Evolutionary conservation across 192 early-diverging fungal species (phyloP).

Genomic region (Mortierella claussenii): DNA sequence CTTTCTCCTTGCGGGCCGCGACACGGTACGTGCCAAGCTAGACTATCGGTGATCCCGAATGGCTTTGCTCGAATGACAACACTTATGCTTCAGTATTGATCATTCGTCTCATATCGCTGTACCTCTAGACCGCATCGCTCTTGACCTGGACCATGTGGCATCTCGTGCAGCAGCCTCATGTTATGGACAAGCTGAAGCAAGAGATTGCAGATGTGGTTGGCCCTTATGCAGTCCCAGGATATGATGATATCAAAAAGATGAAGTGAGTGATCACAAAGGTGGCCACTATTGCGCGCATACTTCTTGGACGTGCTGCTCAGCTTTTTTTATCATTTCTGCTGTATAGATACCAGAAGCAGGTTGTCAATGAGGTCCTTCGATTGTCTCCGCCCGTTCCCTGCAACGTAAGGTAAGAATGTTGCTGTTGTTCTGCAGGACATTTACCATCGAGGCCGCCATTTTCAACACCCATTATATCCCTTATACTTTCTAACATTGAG

Average conservation of each 20-base stretch:
- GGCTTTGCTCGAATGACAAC: too few species aligned
- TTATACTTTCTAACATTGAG: too few species aligned
- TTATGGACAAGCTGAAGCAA: constrained; percentile 16
- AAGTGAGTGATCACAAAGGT: constrained; percentile 13
- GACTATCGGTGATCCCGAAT: too few species aligned
- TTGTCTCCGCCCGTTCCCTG: constrained; percentile 42
- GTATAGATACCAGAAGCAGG: constrained; percentile 59
- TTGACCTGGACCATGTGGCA: constrained; percentile 40
- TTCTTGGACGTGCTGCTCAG: not conserved
- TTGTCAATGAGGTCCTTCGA: constrained; percentile 61
- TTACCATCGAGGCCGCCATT: not conserved
- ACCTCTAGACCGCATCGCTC: constrained; percentile 34
- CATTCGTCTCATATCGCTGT: too few species aligned
- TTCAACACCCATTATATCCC: not conserved
- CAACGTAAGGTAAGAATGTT: constrained; percentile 42
- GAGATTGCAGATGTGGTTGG: constrained; percentile 30
- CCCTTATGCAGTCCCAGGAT: constrained; percentile 16
- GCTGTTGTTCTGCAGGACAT: not conserved
- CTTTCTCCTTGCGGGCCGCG: constrained; percentile 45
- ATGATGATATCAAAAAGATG: constrained; percentile 46
- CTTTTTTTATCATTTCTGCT: constrained; percentile 18
- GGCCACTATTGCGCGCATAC: not conserved
- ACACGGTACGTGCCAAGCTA: constrained; percentile 19
- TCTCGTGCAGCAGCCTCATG: constrained; percentile 23
- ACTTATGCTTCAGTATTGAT: too few species aligned